phyloP scores from a whole-genome alignment of 345 rosid species.

The Ceriops decandra region DNA sequence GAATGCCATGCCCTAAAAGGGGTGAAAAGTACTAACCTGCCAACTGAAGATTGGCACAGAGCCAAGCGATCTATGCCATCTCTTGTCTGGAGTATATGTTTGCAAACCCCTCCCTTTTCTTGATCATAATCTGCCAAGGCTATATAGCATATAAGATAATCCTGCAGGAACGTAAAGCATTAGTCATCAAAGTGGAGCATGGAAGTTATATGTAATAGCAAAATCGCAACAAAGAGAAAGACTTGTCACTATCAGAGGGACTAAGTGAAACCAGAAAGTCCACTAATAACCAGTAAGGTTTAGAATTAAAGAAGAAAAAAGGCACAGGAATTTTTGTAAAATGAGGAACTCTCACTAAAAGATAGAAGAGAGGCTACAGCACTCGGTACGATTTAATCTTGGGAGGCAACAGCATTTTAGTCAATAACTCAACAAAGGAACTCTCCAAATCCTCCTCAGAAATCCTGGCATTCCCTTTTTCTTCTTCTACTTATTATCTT shows the following conservation, averaged over 20 bases:
- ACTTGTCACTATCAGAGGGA: not conserved
- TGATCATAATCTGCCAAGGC: slow-evolving; percentile 85
- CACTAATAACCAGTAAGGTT: not conserved
- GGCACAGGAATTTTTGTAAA: not conserved
- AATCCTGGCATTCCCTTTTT: slow-evolving; percentile 27
- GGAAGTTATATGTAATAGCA: not conserved
- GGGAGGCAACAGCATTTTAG: slow-evolving; percentile 59
- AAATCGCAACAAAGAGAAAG: not conserved
- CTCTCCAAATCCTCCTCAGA: slow-evolving; percentile 65
- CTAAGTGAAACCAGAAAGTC: not conserved
- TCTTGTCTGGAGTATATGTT: slow-evolving; percentile 52
- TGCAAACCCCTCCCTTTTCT: slow-evolving; percentile 35
- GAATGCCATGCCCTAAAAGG: not conserved
- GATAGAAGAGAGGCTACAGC: slow-evolving; percentile 22
- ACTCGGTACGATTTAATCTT: slow-evolving; percentile 71
- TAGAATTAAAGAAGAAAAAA: not conserved
- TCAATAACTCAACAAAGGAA: slow-evolving; percentile 66
- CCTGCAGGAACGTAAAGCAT: slow-evolving; percentile 33
- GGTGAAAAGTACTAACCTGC: slow-evolving; percentile 51
- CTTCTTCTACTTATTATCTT: not conserved
- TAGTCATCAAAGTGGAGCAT: slow-evolving; percentile 12
- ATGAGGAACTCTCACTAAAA: slow-evolving; percentile 25
- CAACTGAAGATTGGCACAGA: slow-evolving; percentile 63
- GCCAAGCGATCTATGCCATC: slow-evolving; percentile 76
- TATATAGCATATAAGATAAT: slow-evolving; percentile 68